A percentile compares a stretch with the other conserved stretches of the same genome.
phyloP scores from a whole-genome alignment of 2,329 filamentous ascomycete genomes.

The Ophiostoma populinum region DNA sequence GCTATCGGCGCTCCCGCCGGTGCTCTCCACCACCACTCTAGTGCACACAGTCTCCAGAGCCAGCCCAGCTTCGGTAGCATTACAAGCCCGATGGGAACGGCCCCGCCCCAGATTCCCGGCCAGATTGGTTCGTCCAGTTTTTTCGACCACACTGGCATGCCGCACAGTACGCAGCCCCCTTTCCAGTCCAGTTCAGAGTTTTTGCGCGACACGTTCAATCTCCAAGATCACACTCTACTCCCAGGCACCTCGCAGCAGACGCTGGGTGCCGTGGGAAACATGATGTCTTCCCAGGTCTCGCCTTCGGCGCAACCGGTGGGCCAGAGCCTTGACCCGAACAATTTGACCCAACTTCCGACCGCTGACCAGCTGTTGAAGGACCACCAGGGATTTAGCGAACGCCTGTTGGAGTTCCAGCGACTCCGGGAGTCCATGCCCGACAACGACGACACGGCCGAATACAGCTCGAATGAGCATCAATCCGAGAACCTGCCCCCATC shows the following conservation, averaged over 20 bases:
- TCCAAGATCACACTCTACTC: conserved; percentile 35
- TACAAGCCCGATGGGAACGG: conserved; percentile 58
- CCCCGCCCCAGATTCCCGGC: conserved; percentile 32
- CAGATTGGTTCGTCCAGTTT: conserved; percentile 49
- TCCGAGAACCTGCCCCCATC: no score
- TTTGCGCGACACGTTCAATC: conserved; percentile 50
- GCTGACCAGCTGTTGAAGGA: conserved; percentile 35
- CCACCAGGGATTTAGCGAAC: conserved; percentile 44
- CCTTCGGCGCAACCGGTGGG: neutral
- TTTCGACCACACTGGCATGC: conserved; percentile 42
- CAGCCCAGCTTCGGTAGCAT: conserved; percentile 95
- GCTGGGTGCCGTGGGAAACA: conserved; percentile 16
- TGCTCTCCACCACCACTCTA: conserved; percentile 75
- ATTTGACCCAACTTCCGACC: conserved; percentile 27
- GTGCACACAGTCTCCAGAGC: conserved; percentile 87
- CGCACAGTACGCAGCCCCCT: conserved; percentile 23
- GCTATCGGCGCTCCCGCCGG: conserved; percentile 22
- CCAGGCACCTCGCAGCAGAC: conserved; percentile 21
- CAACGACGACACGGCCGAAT: no score
- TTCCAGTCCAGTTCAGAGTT: conserved; percentile 31
- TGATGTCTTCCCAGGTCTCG: conserved; percentile 13
- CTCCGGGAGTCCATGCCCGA: no score
- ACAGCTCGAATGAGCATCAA: no score
- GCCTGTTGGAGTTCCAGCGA: conserved; percentile 55
- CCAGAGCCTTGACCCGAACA: neutral